Evolutionary conservation across 805 yeast genomes (phyloP).

Genomic region (Starmerella etchellsii): DNA sequence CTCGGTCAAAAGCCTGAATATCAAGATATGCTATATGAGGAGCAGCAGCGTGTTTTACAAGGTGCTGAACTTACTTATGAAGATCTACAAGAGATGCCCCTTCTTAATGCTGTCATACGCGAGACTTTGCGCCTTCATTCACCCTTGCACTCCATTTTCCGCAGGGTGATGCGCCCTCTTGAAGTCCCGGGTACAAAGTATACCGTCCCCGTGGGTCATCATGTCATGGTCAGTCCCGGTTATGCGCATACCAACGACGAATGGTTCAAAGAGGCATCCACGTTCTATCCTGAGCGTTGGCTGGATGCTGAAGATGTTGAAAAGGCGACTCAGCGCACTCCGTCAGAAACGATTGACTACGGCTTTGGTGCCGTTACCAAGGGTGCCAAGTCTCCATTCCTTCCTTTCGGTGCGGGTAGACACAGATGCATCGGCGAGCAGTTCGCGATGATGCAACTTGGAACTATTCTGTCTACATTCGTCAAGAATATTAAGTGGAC

Average conservation of each 20-base stretch:
- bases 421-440: constrained; percentile 99
- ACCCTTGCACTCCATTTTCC: constrained; percentile 91
- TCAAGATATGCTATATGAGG: constrained; percentile 68
- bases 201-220: constrained; percentile 80
- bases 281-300: constrained; percentile 87
- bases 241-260: constrained; percentile 64
- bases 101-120: constrained; percentile 70
- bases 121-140: constrained; percentile 93
- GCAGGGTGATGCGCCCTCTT: constrained; percentile 70
- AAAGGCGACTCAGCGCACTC: constrained; percentile 15
- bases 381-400: constrained; percentile 90
- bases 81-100: constrained; percentile 64
- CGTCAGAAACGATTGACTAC: constrained; percentile 49
- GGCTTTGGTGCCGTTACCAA: constrained; percentile 95
- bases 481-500: constrained; percentile 70
- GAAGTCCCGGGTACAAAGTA: constrained; percentile 66
- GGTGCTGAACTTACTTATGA: constrained; percentile 61
- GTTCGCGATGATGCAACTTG: constrained; percentile 88
- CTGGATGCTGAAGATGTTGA: constrained; percentile 21
- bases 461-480: constrained; percentile 63
- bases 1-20: constrained; percentile 76
- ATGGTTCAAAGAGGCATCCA: constrained; percentile 64
- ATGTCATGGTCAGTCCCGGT: constrained; percentile 89
- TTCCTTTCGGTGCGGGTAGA: constrained; percentile 99
- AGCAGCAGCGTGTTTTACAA: constrained; percentile 44